Conservation (phyloP, 2,329 filamentous ascomycete genomes). For the Monosporascus sp. region DNA sequence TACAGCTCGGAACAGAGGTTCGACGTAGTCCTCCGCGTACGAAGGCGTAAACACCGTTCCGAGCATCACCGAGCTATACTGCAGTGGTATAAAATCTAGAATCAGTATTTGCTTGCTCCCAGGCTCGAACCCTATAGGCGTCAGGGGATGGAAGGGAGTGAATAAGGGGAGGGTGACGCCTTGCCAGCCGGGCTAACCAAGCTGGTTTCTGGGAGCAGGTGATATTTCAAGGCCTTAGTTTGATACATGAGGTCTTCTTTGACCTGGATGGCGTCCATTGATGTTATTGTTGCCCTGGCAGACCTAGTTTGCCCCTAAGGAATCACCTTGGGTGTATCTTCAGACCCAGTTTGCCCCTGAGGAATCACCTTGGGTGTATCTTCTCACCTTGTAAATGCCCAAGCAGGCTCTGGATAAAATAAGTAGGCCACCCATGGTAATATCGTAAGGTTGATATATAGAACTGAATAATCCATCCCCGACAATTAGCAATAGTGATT, state of each 20-base stretch:
- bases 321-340: neutral
- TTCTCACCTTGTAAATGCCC: neutral
- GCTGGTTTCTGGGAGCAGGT: neutral
- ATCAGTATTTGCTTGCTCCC: conserved; percentile 2
- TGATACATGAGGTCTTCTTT: neutral
- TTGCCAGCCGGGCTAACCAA: neutral
- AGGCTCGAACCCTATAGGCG: neutral
- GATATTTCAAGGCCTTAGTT: neutral
- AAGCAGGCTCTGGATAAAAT: too few species aligned
- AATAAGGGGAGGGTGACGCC: too few species aligned
- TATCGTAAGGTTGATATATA: too few species aligned
- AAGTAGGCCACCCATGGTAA: too few species aligned
- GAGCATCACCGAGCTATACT: conserved; percentile 3
- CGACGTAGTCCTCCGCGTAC: conserved; percentile 1
- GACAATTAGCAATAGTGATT: rapidly evolving
- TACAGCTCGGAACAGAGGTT: conserved; percentile 5
- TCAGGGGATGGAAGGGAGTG: neutral
- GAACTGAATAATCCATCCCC: too few species aligned
- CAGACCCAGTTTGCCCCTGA: neutral
- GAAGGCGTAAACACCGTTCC: conserved; percentile 4
- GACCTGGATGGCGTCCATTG: neutral
- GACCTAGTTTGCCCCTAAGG: neutral
- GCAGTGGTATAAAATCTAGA: neutral
- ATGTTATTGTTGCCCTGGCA: neutral
- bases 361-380: neutral